Base-by-base conservation (phyloP, 345 rosid species). In the Lumnitzera littorea region DNA sequence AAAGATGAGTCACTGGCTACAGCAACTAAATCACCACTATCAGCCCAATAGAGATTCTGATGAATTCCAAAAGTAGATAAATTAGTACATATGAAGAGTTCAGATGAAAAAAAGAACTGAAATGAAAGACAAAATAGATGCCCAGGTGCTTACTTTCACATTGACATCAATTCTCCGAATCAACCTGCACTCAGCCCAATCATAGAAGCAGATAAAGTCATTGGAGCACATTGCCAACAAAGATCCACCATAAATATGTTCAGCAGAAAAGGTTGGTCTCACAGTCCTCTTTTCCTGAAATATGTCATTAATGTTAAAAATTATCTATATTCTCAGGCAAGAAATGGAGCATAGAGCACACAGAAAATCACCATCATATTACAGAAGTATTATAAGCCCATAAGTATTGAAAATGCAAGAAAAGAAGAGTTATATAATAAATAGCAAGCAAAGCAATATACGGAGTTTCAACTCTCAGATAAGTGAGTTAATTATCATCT, bases 1-100 rank as follows among this genome's bases (percentile, higher is more conserved):
- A 95, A 95, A 56, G 98, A 95, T 11, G 95, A 56, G 61, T 95
- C 97, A 75, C 99, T 91, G 43, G 99, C 89, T 80, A 95, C 86
- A 49, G 98, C 91, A 72, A 95, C 90, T 62, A 95, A 70, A 77
- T 95, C 99, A 74, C 99, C 99, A 61, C 96, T 85, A 71, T 95
- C 99, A 73, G 98, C 99, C 99, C 99, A 95, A 72, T 88, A 91
- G 15, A 95, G 82, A 79, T 95, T 91, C 99, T 94, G 86, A 64
- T 47, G 68, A 50, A 66, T 71, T 64, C 61, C 56, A 56, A 74
- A 66, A 57, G 60, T 55, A 20, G 12, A 53, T 15, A 46, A 64
- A 24, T 43, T 27, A 55, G 17, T 11, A 20, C 36, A 52, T 10
- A 53, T 13, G 13, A 58, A 25, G 31, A 11, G 7, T 47, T 15